phyloP scores from a whole-genome alignment of 2,329 filamentous ascomycete species.

The Lizonia empirigonia region DNA sequence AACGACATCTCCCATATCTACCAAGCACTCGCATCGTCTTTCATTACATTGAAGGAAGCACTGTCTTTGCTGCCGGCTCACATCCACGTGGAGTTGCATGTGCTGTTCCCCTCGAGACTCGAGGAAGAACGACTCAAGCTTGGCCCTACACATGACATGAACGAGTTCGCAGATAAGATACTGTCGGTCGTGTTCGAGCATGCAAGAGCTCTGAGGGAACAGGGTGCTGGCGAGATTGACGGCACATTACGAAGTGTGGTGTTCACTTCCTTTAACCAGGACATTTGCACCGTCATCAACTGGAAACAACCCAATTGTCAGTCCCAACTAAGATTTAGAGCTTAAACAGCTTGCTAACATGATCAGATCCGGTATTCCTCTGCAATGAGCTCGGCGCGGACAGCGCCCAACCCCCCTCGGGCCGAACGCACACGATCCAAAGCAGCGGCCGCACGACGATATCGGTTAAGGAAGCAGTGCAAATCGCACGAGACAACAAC shows the following conservation, averaged over 20 bases:
- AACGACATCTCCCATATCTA: conserved; percentile 65
- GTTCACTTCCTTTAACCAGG: conserved; percentile 90
- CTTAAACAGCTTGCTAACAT: conserved; percentile 19
- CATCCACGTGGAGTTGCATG: conserved; percentile 89
- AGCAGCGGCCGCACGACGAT: conserved; percentile 74
- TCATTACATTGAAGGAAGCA: conserved; percentile 79
- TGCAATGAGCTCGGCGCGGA: conserved; percentile 87
- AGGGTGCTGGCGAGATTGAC: conserved; percentile 58
- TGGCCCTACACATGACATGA: conserved; percentile 80
- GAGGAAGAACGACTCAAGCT: conserved; percentile 75
- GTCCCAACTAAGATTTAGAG: conserved; percentile 29
- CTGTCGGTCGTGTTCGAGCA: conserved; percentile 90
- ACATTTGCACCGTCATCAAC: conserved; percentile 90
- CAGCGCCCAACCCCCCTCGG: conserved; percentile 47
- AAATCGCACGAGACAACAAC: conserved; percentile 93
- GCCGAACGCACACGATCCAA: conserved; percentile 51
- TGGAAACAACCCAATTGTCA: conserved; percentile 98
- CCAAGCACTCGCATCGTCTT: conserved; percentile 73
- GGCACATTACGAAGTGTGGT: conserved; percentile 84
- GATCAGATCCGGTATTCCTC: conserved; percentile 80
- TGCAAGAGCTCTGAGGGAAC: conserved; percentile 70
- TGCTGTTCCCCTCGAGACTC: conserved; percentile 78
- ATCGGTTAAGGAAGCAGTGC: conserved; percentile 92
- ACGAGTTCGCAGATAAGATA: conserved; percentile 82
- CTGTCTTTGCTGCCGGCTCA: conserved; percentile 74